Base-by-base conservation (phyloP, 225 moss, liverwort and hornwort genomes). In the Polytrichum formosum region DNA sequence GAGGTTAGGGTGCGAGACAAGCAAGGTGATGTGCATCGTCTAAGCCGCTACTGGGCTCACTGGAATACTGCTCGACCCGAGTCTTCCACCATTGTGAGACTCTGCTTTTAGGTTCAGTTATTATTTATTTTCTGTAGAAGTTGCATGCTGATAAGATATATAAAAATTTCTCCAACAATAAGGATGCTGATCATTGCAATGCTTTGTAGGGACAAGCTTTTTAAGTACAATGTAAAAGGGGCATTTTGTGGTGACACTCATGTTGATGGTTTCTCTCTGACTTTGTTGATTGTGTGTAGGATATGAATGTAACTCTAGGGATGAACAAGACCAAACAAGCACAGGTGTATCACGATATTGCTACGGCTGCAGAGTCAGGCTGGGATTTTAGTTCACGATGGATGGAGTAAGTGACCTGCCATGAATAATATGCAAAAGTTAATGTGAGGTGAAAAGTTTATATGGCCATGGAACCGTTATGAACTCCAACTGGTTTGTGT, bases 341-440 rank as follows among this genome's bases (percentile, higher is more conserved):
- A 28, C 83, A 80, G 60, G 53, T 86, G n/a, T 86, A 86, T 63
- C 86, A 80, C n/a, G 86, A 86, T 61, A 86, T 86, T 69, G 86
- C 86, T 67, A 86, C 86, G 16, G 83, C 86, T 80, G 86, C 86
- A 16, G 86, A 86, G 68, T 86, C 86, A n/a, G 86, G 86, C 68
- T 86, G 86, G 86, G 86, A 86, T 76, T 86, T 86, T 66, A 86
- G 86, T 60, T 86, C 86, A 70, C 80, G 86, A 30, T 86, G 86
- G 86, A 86, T 86, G 86, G 83, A 86, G 86, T 86, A 76, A 86
- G 83, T 77, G 66, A 46, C 46, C 13, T 16, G 2, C 16, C 16
- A 13, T 13, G 0, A 9, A 10, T 2, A 37, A 37, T 37, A 37
- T 37, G 37, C 37, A 37, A 37, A 37, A 37, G 37, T 37, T 10